Evolutionary conservation across 441 rosid species (phyloP).

Genomic region (Geranium incanum): DNA sequence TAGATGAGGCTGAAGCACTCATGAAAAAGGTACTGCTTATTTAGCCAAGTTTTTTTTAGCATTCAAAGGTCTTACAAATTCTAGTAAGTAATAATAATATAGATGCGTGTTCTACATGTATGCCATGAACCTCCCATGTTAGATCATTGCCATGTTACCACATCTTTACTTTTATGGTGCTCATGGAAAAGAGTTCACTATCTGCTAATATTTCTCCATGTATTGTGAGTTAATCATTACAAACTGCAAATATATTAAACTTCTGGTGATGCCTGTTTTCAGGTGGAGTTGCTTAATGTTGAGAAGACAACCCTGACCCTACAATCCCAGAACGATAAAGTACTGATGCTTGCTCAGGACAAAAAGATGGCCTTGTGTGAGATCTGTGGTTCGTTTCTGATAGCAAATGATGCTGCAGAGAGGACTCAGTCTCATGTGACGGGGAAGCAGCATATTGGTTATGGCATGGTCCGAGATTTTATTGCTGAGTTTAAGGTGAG

Average conservation of each 20-base stretch:
- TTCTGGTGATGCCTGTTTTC: slow-evolving; percentile 11
- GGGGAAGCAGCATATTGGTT: slow-evolving; percentile 97
- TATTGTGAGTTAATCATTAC: not conserved
- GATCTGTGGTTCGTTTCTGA: slow-evolving; percentile 90
- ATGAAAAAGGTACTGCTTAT: slow-evolving; percentile 74
- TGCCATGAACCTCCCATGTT: not conserved
- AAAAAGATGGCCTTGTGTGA: slow-evolving; percentile 96
- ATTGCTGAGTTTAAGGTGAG: slow-evolving; percentile 70
- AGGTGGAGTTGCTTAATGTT: slow-evolving; percentile 80
- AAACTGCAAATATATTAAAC: not conserved
- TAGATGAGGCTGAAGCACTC: slow-evolving; percentile 97
- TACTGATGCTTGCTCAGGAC: slow-evolving; percentile 69
- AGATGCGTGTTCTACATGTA: no score
- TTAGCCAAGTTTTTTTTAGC: not conserved
- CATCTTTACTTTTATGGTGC: not conserved
- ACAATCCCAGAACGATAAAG: slow-evolving; percentile 60
- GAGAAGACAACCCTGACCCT: slow-evolving; percentile 69
- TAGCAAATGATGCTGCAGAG: slow-evolving; percentile 90
- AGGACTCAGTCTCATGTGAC: slow-evolving; percentile 92
- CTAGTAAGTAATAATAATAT: no score
- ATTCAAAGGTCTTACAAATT: not conserved
- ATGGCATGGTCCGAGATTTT: slow-evolving; percentile 93
- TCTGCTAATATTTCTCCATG: not conserved
- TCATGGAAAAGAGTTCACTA: not conserved
- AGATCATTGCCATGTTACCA: not conserved